Conservation (phyloP, 176 grass and related monocot species). For the Bonia amplexicaulis region DNA sequence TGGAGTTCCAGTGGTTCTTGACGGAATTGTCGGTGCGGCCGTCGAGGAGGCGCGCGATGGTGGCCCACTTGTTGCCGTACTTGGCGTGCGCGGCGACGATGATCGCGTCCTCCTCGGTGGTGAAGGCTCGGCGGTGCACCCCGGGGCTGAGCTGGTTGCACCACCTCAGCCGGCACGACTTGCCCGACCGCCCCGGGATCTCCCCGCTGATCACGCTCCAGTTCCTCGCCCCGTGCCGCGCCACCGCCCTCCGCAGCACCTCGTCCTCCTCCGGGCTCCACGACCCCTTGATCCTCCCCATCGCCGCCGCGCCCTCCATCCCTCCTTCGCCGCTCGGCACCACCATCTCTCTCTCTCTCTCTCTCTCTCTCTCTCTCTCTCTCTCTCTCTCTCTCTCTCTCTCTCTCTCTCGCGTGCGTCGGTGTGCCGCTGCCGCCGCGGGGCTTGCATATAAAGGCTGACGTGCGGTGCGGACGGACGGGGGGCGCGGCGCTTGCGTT, state of each 20-base stretch:
- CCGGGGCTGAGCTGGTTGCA: constrained; percentile 85
- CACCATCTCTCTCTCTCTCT: neutral
- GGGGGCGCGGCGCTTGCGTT: neutral
- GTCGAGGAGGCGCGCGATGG: constrained; percentile 65
- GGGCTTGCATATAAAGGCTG: constrained; percentile 9
- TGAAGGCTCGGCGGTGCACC: constrained; percentile 85
- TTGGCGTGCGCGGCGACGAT: constrained; percentile 55
- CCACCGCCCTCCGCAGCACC: constrained; percentile 44
- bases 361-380: neutral
- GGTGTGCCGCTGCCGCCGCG: neutral
- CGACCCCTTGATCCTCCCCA: constrained; percentile 57
- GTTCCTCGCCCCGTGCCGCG: constrained; percentile 62
- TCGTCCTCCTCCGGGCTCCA: constrained; percentile 93
- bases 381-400: neutral
- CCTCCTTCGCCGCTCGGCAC: neutral
- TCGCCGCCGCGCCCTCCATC: neutral
- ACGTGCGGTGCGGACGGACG: constrained; percentile 5
- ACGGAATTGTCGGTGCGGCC: constrained; percentile 95
- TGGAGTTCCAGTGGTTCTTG: constrained; percentile 99
- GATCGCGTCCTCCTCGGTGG: constrained; percentile 56
- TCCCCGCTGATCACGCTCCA: constrained; percentile 68
- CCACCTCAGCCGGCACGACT: constrained; percentile 93
- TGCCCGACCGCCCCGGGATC: constrained; percentile 69
- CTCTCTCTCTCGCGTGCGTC: neutral
- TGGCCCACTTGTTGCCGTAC: constrained; percentile 89